Base-by-base conservation (phyloP, 139 green algal species). In the Pseudopediastrum boryanum region DNA sequence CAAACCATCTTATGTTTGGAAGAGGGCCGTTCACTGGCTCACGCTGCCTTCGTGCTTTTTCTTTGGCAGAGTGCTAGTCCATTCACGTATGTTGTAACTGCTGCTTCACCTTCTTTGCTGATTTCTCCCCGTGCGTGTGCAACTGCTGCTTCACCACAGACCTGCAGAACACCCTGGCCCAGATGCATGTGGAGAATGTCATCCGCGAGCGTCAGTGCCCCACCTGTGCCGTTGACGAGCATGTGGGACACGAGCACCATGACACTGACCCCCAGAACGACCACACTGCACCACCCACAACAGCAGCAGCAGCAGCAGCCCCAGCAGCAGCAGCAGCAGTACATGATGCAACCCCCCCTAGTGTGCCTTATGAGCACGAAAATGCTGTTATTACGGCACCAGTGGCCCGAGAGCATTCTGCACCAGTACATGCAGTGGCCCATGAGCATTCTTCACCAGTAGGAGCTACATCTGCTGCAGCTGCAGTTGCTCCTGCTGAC, bases 131-230 rank as follows among this genome's bases (percentile, higher is more conserved):
- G 46, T 56, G 46, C 46, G 16, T 56, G 13, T 16, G 46, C 46
- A 16, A 12, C 42, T 63, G 67, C 67, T 75, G 44, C 42, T 42
- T 23, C 42, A 21, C 25, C 29, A 38, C 74, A 72, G 74, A 80
- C 44, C 74, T 80, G 29, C 74, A 80, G 43, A 43, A 46, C 33
- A 43, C 64, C 43, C 31, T 80, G 62, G n/a, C n/a, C 2, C 61
- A 61, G 12, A 25, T 27, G 39, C 74, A 80, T 42, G 74, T 80
- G 4, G 74, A 72, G 42, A 85, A 88, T 33, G 78, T 82, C 23
- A 76, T 92, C 64, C 71, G 83, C 2, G 33, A 85, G 43, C 78
- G 89, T 7, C 90, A 87, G 19, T 94, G 89, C 72, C 89, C 89
- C 12, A 86, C 81, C 13, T 94, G 72, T 58, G 2, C 48, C 54